These are phyloP conservation scores for Naganishia randhawae DNA, from an alignment of 768 basidiomycete genomes.

Conservation along the genomic window DNA sequence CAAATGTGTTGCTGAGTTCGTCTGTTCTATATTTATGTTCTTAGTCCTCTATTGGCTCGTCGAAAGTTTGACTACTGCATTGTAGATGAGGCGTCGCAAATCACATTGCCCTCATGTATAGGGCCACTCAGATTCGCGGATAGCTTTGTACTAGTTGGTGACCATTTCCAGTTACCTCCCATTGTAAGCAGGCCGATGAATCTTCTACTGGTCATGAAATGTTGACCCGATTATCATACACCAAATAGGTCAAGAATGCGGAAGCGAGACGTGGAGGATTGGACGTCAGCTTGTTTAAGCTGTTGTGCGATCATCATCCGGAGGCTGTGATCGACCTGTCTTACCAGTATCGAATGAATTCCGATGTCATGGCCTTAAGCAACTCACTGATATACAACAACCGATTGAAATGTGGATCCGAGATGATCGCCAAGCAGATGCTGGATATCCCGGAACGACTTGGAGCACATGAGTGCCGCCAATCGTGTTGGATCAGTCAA, in stretches of 20 bases:
- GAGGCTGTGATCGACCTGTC: constrained; percentile 77
- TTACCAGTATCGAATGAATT: constrained; percentile 94
- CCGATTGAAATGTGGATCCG: constrained; percentile 72
- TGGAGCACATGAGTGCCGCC: constrained; percentile 41
- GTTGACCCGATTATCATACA: neutral
- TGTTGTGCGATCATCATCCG: constrained; percentile 81
- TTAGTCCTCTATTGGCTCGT: constrained; percentile 75
- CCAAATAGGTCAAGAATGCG: constrained; percentile 67
- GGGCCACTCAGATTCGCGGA: constrained; percentile 88
- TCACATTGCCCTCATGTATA: constrained; percentile 89
- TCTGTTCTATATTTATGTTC: neutral
- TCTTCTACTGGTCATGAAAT: neutral
- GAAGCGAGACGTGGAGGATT: constrained; percentile 78
- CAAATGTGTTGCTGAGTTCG: neutral
- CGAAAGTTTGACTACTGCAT: constrained; percentile 93
- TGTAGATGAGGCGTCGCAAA: constrained; percentile 96
- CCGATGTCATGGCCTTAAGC: constrained; percentile 86
- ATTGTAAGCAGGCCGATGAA: constrained; percentile 58
- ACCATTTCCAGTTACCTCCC: constrained; percentile 95
- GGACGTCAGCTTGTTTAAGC: constrained; percentile 83
- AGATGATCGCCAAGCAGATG: constrained; percentile 61
- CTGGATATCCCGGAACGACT: constrained; percentile 60
- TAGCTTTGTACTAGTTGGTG: constrained; percentile 89
- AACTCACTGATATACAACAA: constrained; percentile 81
- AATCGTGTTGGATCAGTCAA: constrained; percentile 67